phyloP scores from a whole-genome alignment of 2,329 filamentous ascomycete genomes.

The Gaeumannomyces sp. region DNA sequence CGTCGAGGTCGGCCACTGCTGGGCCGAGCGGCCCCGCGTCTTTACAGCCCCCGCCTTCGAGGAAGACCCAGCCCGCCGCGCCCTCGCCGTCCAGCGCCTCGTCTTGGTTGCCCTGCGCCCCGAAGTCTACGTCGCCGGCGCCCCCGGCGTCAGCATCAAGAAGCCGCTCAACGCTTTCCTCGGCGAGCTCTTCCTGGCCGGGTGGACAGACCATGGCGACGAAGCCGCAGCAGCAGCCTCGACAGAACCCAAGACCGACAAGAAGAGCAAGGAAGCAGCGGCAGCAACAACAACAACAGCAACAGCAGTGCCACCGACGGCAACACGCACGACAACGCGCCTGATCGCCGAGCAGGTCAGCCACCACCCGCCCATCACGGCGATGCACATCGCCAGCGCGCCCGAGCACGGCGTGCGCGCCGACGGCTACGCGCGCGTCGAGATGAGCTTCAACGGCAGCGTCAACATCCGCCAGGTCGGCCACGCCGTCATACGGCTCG shows the following conservation, averaged over 20 bases:
- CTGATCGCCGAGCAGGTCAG: constrained; percentile 43
- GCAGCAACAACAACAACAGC: neutral
- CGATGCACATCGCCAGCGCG: constrained; percentile 40
- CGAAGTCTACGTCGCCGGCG: constrained; percentile 41
- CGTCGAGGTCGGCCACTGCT: constrained; percentile 45
- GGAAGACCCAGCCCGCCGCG: constrained; percentile 33
- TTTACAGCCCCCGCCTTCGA: constrained; percentile 43
- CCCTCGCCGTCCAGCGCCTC: constrained; percentile 40
- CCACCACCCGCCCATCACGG: constrained; percentile 48
- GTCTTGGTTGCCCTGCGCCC: constrained; percentile 39
- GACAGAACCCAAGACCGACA: constrained; percentile 2
- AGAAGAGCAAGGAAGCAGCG: constrained; percentile 10
- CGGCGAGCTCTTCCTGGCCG: constrained; percentile 42
- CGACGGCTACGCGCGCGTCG: constrained; percentile 45
- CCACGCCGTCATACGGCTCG: constrained; percentile 43
- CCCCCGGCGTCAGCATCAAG: constrained; percentile 41
- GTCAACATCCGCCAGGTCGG: constrained; percentile 45
- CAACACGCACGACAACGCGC: constrained; percentile 18
- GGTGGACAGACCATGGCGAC: constrained; percentile 26
- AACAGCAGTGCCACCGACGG: constrained; percentile 12
- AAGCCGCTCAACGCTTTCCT: constrained; percentile 49
- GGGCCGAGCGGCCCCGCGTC: constrained; percentile 40
- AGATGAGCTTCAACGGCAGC: constrained; percentile 44
- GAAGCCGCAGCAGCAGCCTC: constrained; percentile 10
- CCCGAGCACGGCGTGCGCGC: constrained; percentile 36